Evolutionary conservation across 2,329 filamentous ascomycete species (phyloP).

Genomic region (Aplosporella prunicola): DNA sequence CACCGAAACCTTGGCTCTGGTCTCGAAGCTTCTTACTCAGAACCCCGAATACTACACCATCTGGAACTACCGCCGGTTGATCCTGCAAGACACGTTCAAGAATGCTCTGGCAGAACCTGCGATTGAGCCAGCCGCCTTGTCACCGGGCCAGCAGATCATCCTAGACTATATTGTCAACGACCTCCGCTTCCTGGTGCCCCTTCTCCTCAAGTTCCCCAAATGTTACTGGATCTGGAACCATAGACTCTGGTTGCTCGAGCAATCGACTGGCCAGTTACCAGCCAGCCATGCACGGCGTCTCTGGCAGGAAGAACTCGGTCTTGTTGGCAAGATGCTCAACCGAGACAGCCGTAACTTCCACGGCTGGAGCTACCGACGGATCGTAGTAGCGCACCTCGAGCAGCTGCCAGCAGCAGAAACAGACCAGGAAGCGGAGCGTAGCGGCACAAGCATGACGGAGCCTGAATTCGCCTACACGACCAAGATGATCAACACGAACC

Average conservation of each 20-base stretch:
- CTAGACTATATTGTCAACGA: constrained; percentile 58
- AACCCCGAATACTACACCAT: constrained; percentile 87
- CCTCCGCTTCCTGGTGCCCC: constrained; percentile 70
- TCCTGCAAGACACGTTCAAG: constrained; percentile 53
- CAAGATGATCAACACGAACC: constrained; percentile 68
- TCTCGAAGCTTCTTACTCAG: constrained; percentile 61
- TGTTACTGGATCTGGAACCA: constrained; percentile 99
- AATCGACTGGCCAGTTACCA: constrained; percentile 57
- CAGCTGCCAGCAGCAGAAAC: constrained; percentile 35
- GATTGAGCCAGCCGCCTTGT: constrained; percentile 25
- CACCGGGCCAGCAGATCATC: constrained; percentile 14
- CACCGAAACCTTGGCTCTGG: constrained; percentile 53
- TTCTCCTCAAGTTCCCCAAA: constrained; percentile 81
- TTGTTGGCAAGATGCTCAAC: constrained; percentile 80
- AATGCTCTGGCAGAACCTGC: constrained; percentile 22
- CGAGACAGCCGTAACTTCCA: constrained; percentile 90
- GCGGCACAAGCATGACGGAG: constrained; percentile 55
- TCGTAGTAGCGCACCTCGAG: constrained; percentile 69
- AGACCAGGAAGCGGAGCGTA: background rate
- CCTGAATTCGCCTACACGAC: constrained; percentile 83
- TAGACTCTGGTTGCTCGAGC: constrained; percentile 71
- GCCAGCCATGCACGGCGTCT: constrained; percentile 48
- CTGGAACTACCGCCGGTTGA: constrained; percentile 78
- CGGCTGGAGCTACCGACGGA: constrained; percentile 84
- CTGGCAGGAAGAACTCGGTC: constrained; percentile 75